Conservation (phyloP, 129 eudicot genomes). For the Ambrosia artemisiifolia region DNA sequence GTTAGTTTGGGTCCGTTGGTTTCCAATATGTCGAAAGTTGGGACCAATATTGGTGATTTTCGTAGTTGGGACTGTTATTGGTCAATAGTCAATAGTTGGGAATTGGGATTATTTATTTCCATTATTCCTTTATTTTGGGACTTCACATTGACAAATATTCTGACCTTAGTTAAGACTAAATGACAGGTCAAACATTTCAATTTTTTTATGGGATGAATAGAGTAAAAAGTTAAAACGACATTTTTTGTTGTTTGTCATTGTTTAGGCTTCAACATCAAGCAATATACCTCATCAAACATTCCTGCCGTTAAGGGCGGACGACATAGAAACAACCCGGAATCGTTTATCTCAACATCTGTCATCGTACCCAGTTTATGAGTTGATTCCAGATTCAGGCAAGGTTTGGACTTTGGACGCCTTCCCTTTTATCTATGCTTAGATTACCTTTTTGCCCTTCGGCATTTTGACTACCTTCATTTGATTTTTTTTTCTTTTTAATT, state of each 20-base stretch:
- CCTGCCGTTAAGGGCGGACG: constrained; percentile 31
- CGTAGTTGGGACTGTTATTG: too few species aligned
- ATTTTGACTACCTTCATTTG: constrained; percentile 6
- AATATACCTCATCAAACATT: constrained; percentile 18
- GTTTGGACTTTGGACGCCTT: constrained; percentile 42
- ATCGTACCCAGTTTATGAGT: constrained; percentile 37
- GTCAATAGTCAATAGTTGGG: too few species aligned
- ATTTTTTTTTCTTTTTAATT: not conserved
- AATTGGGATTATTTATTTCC: too few species aligned
- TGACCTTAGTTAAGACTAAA: not conserved
- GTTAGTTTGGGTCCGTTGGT: too few species aligned
- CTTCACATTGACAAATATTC: not conserved
- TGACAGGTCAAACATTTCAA: not conserved
- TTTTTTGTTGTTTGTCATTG: not conserved
- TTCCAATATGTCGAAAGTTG: too few species aligned
- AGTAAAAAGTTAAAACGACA: not conserved
- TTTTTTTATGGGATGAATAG: not conserved
- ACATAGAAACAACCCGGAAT: constrained; percentile 45
- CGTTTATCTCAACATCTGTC: constrained; percentile 47
- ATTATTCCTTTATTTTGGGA: too few species aligned
- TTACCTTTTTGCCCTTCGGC: constrained; percentile 2
- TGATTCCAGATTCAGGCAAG: constrained; percentile 70
- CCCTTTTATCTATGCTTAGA: constrained; percentile 5
- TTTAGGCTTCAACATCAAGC: constrained; percentile 46
- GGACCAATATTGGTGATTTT: too few species aligned